Percentiles rank a stretch among this genome's conserved stretches.
These are phyloP conservation scores for Rhodosporidiobolus odoratus DNA, from an alignment of 768 basidiomycete species.

Conservation along the genomic window DNA sequence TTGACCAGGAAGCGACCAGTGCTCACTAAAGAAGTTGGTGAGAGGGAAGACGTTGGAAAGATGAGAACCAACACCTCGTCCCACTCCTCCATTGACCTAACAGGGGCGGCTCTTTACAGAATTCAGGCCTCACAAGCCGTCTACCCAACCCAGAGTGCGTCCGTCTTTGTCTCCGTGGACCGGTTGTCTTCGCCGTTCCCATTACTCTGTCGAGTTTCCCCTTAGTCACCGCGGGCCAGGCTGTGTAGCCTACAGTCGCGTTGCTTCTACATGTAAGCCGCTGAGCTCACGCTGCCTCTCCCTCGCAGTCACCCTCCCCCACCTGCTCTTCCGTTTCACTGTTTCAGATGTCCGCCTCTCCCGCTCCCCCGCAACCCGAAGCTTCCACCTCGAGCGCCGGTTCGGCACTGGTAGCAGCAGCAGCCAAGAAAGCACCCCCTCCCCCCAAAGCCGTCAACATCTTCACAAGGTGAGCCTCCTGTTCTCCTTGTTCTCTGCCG, in stretches of 20 bases:
- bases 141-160: too few relatives aligned
- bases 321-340: neutral
- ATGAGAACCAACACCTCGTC: too few relatives aligned
- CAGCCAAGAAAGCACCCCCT: neutral
- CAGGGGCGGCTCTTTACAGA: too few relatives aligned
- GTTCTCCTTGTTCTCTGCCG: neutral
- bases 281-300: neutral
- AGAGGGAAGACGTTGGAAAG: neutral
- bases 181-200: neutral
- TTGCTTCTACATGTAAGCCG: neutral
- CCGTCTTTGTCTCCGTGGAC: neutral
- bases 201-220: neutral
- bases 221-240: too few relatives aligned
- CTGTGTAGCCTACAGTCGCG: too few relatives aligned
- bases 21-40: neutral
- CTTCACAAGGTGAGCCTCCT: slow-evolving; percentile 20
- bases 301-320: neutral
- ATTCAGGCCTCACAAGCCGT: too few relatives aligned
- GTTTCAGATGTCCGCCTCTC: slow-evolving; percentile 17
- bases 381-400: neutral
- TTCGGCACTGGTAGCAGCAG: neutral
- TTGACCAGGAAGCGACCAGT: neutral
- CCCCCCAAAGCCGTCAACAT: slow-evolving; percentile 22
- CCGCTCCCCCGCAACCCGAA: slow-evolving; percentile 17
- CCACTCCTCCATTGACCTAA: too few relatives aligned